Evolutionary conservation across 2,329 filamentous ascomycete species (phyloP).

Genomic region (Xylariaceae sp.): DNA sequence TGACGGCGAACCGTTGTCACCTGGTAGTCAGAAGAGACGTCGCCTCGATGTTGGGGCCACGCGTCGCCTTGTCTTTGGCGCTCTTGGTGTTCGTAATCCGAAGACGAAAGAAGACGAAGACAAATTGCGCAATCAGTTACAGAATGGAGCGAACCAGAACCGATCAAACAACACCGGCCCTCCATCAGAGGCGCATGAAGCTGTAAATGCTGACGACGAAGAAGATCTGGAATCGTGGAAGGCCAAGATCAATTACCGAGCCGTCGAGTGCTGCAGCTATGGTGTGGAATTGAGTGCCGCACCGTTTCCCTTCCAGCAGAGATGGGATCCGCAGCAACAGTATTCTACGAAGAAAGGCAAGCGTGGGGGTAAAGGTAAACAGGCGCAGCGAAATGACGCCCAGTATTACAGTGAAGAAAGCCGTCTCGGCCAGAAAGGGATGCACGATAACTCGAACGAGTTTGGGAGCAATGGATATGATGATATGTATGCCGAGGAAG

Average conservation of each 20-base stretch:
- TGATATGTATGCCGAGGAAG: conserved; percentile 35
- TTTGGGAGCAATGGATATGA: conserved; percentile 24
- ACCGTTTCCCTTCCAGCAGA: conserved; percentile 83
- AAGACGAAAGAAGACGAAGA: conserved; percentile 65
- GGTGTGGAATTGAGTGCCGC: conserved; percentile 65
- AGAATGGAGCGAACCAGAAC: conserved; percentile 43
- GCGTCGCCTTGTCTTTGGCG: conserved; percentile 64
- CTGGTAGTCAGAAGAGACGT: conserved; percentile 30
- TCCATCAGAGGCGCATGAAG: conserved; percentile 22
- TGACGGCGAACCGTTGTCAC: conserved; percentile 15
- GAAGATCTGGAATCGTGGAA: conserved; percentile 64
- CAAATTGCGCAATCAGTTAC: conserved; percentile 53
- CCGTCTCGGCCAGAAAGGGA: conserved; percentile 44
- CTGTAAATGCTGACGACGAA: conserved; percentile 28
- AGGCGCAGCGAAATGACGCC: conserved; percentile 38
- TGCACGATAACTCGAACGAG: conserved; percentile 39
- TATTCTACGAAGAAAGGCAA: conserved; percentile 37
- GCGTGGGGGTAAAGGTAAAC: conserved; percentile 46
- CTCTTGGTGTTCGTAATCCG: conserved; percentile 63
- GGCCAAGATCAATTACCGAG: conserved; percentile 65
- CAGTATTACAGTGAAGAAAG: conserved; percentile 38
- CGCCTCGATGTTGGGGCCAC: conserved; percentile 52
- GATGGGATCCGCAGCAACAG: conserved; percentile 77
- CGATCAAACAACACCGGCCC: conserved; percentile 27
- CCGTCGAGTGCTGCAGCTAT: conserved; percentile 78